A percentile compares a stretch with the other conserved stretches of the same genome.
phyloP scores from a whole-genome alignment of 1,139 yeast genomes.

The Geotrichum phurueaensis region DNA sequence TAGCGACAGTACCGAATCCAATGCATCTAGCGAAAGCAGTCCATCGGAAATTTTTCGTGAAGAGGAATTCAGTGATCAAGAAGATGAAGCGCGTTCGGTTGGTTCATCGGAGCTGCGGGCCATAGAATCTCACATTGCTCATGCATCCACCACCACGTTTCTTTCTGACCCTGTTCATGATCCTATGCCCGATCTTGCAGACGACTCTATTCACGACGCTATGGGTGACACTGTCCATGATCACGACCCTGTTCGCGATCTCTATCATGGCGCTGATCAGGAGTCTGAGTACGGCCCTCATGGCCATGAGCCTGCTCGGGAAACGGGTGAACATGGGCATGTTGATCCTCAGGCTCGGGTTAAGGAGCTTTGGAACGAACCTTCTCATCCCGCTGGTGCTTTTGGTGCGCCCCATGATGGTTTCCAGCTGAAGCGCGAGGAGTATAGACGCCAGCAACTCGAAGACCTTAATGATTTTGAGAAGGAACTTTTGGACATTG shows the following conservation, averaged over 20 bases:
- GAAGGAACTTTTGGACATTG: constrained; percentile 6
- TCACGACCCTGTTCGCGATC: neutral
- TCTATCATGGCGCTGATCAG: neutral
- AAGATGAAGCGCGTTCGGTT: neutral
- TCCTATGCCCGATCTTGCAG: neutral
- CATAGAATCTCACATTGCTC: neutral
- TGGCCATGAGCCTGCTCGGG: neutral
- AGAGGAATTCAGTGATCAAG: neutral
- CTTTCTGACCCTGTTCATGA: neutral
- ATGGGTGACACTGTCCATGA: too few relatives aligned
- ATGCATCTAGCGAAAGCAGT: neutral
- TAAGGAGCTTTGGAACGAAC: neutral
- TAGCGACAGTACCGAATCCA: neutral
- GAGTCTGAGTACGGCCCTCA: neutral
- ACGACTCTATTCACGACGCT: too few relatives aligned
- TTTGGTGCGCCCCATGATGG: neutral
- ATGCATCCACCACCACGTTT: neutral
- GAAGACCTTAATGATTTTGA: constrained; percentile 6
- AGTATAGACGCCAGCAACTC: neutral
- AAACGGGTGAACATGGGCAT: neutral
- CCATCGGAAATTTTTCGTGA: neutral
- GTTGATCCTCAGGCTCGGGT: neutral
- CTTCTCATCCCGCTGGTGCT: neutral
- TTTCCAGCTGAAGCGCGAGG: neutral
- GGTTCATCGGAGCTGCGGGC: neutral